A percentile compares a stretch with the other conserved stretches of the same genome.
These are phyloP conservation scores for Phytophthora citrophthora DNA, from an alignment of 352 stramenopile genomes.

Conservation along the genomic window DNA sequence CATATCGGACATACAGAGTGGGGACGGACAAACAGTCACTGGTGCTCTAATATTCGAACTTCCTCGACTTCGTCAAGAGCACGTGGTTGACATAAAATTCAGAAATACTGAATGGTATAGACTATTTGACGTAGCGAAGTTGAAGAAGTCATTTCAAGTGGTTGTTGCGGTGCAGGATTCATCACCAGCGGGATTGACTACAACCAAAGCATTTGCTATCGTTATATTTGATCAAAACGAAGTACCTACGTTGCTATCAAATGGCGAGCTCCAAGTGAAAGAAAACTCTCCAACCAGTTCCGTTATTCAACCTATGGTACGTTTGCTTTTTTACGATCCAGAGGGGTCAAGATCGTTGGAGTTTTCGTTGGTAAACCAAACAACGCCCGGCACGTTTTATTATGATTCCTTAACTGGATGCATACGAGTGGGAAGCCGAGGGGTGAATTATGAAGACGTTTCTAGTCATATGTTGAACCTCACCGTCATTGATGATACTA, in stretches of 20 bases:
- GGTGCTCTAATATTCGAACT: constrained; percentile 25
- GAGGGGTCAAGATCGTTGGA: constrained; percentile 28
- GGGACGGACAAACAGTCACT: neutral
- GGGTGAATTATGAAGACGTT: constrained; percentile 47
- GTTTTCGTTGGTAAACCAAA: constrained; percentile 42
- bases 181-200: constrained; percentile 31
- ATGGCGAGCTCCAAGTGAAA: constrained; percentile 6
- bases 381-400: constrained; percentile 45
- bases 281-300: constrained; percentile 23
- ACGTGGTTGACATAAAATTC: constrained; percentile 41
- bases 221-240: constrained; percentile 29
- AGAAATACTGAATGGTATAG: constrained; percentile 32
- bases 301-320: constrained; percentile 8
- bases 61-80: constrained; percentile 1
- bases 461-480: constrained; percentile 13
- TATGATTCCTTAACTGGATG: constrained; percentile 44
- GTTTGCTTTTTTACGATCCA: constrained; percentile 25
- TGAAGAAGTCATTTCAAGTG: constrained; percentile 47
- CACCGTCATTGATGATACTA: constrained; percentile 15
- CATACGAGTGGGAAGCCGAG: constrained; percentile 36
- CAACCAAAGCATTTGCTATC: constrained; percentile 19
- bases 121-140: constrained; percentile 39
- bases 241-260: constrained; percentile 9
- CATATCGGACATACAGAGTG: neutral
- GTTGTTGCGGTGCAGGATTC: constrained; percentile 47